Percentiles rank a stretch among this genome's conserved stretches.
Conservation (phyloP, 257 asterid genomes). For the Scutellaria baicalensis region DNA sequence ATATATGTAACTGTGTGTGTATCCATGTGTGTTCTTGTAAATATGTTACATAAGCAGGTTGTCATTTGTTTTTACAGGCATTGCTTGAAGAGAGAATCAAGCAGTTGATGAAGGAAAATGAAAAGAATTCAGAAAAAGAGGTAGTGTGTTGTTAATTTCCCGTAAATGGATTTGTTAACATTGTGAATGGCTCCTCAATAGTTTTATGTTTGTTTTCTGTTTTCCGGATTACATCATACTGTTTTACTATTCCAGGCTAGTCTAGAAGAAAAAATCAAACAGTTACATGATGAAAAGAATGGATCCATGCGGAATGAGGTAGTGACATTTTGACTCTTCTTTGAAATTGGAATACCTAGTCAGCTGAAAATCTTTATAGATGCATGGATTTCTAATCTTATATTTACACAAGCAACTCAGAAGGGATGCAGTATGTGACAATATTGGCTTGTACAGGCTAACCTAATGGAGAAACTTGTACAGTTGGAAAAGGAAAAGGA, state of each 20-base stretch:
- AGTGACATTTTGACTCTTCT: slow-evolving; percentile 10
- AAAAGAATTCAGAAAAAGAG: slow-evolving; percentile 42
- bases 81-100: slow-evolving; percentile 40
- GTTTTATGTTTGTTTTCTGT: background rate
- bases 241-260: slow-evolving; percentile 28
- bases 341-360: background rate
- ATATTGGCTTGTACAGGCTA: slow-evolving; percentile 40
- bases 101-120: slow-evolving; percentile 40
- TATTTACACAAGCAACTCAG: slow-evolving; percentile 10
- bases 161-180: background rate
- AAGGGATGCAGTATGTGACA: slow-evolving; percentile 20
- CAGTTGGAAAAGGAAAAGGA: slow-evolving; percentile 44
- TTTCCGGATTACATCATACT: background rate
- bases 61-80: slow-evolving; percentile 28
- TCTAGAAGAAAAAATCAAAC: slow-evolving; percentile 36
- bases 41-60: background rate
- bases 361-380: slow-evolving; percentile 6
- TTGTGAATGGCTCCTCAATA: slow-evolving; percentile 2
- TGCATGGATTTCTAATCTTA: background rate
- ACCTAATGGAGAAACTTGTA: slow-evolving; percentile 31
- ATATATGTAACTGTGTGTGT: background rate
- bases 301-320: slow-evolving; percentile 39
- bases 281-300: slow-evolving; percentile 35
- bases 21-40: background rate
- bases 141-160: slow-evolving; percentile 20